Evolutionary conservation across 331 rosid species (phyloP), one percentile per base, ranked within the genome.

Genomic region (Malus hybrid): DNA sequence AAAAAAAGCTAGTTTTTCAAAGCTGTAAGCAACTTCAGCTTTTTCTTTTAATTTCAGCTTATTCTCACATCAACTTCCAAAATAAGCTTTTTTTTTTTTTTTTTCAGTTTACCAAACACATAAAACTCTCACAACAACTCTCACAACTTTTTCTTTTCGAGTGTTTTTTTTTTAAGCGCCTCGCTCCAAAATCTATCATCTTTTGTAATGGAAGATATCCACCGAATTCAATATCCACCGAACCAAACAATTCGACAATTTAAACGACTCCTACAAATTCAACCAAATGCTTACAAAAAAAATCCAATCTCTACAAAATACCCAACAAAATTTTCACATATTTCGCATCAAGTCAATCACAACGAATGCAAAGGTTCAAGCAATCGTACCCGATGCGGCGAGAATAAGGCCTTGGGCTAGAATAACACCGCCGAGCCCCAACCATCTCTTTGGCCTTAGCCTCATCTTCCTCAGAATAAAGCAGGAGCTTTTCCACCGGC

Each of bases 391-490:
- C 0, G 97, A 94, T 5, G 95, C 86, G 6, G 97, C 91, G 74
- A 94, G 94, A 78, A 46, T 26, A 64, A 92, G 77, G 74, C 97
- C 99, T 83, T 94, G 86, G n/a, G 75, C 84, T 11, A 94, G 88
- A 77, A 94, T 90, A 57, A 94, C 44, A 5, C 77, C 75, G 7
- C 96, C 96, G 33, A 94, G 93, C 29, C 90, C 91, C 74, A 94
- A 85, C 97, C 80, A 57, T 76, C 75, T 87, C 94, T 67, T 85
- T 88, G 8, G 57, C 78, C 63, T 81, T 75, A 30, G 63, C 78
- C 71, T 65, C 84, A 29, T 90, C 87, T 57, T 77, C 84, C 75
- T 83, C 78, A 18, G 84, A 63, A 58, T 61, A 81, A 56, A 88
- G 86, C 3, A 80, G 70, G 1, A 97, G 91, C 58, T 90, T 91